phyloP scores from a whole-genome alignment of 75 land plant genomes.

The Selaginella moellendorffii region DNA sequence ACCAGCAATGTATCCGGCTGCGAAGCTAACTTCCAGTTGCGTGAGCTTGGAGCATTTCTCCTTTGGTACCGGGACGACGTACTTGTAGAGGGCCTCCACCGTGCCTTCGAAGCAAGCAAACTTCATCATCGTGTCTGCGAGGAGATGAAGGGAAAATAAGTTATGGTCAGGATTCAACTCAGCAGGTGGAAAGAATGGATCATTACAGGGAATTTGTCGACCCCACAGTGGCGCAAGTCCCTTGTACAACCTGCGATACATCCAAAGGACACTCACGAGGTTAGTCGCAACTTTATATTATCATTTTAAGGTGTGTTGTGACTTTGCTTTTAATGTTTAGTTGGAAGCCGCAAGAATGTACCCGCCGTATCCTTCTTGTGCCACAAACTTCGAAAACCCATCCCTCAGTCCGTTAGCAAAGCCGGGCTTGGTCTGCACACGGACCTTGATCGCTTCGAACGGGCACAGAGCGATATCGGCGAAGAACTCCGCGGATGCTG shows the following conservation, averaged over 20 bases:
- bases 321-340: too few species aligned
- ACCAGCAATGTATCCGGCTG: slow-evolving; percentile 79
- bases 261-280: too few species aligned
- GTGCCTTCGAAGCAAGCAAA: slow-evolving; percentile 76
- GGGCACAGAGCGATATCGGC: slow-evolving; percentile 93
- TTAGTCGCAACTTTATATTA: too few species aligned
- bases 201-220: slow-evolving; percentile 90
- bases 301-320: too few species aligned
- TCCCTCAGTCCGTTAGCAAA: slow-evolving; percentile 77
- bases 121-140: slow-evolving; percentile 94
- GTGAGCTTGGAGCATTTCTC: slow-evolving; percentile 56
- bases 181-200: neutral
- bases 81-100: slow-evolving; percentile 59
- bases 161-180: too few species aligned
- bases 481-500: slow-evolving; percentile 81
- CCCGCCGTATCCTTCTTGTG: slow-evolving; percentile 66
- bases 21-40: slow-evolving; percentile 80
- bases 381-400: slow-evolving; percentile 67
- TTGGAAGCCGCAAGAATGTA: slow-evolving; percentile 17
- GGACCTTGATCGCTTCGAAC: slow-evolving; percentile 82
- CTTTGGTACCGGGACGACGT: slow-evolving; percentile 60
- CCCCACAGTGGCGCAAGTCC: slow-evolving; percentile 91
- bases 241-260: slow-evolving; percentile 59
- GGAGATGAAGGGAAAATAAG: too few species aligned
- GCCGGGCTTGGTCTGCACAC: slow-evolving; percentile 87